Base-by-base conservation (phyloP, 2,329 filamentous ascomycete genomes). In the Dendrostoma leiphaemia region DNA sequence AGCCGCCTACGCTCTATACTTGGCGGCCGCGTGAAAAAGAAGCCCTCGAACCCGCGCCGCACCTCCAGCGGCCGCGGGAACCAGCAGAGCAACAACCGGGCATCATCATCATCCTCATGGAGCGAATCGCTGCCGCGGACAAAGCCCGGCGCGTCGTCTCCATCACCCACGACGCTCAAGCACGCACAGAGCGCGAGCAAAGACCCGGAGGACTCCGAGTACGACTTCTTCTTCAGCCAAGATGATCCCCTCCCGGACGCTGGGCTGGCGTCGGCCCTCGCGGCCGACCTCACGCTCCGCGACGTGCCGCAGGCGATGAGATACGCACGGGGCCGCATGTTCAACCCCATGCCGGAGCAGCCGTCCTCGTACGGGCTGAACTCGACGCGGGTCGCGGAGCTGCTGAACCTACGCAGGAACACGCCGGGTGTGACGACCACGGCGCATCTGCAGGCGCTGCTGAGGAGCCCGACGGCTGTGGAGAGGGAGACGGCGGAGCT, bases 401-500 rank as follows among this genome's bases (percentile, higher is more conserved):
- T 88, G 15, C 74, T 90, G 49, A 82, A 84, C 58, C 85, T 81
- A 64, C 77, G 86, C 17, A 70, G 69, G 29, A 69, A 69, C 13
- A 67, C 89, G 35, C 85, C 89, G 9, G 83, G 83, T 0, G 73
- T 90, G 21, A 82, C 88, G 5, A 86, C 84, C 0, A 68, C 84
- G 19, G 80, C 84, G 1, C 88, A 91, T 65, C 67, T 91, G 6
- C 81, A 86, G 58, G 80, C 85, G 1, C 69, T 90, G 2, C 75
- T 88, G 41, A 71, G 70, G 9, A 84, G 81, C 2, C 82, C 86
- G 1, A 89, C 86, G 0, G 75, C 73, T 1, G 83, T 83, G 1
- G 88, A 91, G 68, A 75, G 88, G 43, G 87, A 89, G 65, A 76
- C 88, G 19, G 84, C 81, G 3, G 78, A 84, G 61, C 74, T 90